These are phyloP conservation scores for Schizosaccharomyces japonicus DNA, from an alignment of 805 yeast species.

Conservation along the genomic window DNA sequence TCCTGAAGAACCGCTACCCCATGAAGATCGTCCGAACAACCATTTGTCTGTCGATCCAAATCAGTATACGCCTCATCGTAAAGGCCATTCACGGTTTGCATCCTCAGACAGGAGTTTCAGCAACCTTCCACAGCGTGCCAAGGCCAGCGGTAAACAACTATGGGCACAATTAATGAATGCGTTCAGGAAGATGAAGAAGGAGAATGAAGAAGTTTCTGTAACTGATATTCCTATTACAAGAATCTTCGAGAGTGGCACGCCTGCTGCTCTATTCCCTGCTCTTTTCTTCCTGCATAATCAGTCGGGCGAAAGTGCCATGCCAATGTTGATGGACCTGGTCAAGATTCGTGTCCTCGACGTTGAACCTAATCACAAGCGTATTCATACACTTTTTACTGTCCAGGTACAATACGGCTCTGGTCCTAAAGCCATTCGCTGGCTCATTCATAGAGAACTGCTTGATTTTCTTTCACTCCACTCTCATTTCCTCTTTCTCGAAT, in stretches of 20 bases:
- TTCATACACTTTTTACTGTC: slow-evolving; percentile 30
- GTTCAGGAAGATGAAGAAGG: not conserved
- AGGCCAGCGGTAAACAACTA: not conserved
- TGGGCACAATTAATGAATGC: not conserved
- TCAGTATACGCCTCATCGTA: too few relatives aligned
- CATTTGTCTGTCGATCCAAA: too few relatives aligned
- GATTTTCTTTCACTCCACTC: slow-evolving; percentile 55
- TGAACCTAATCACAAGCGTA: slow-evolving; percentile 17
- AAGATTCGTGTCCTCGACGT: slow-evolving; percentile 31
- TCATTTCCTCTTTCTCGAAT: slow-evolving; percentile 30
- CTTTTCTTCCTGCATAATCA: slow-evolving; percentile 58
- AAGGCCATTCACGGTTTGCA: too few relatives aligned
- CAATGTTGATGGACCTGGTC: slow-evolving; percentile 50
- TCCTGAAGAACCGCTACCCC: too few relatives aligned
- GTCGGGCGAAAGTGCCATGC: slow-evolving; percentile 34
- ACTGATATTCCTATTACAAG: slow-evolving; percentile 18
- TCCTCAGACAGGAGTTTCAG: too few relatives aligned
- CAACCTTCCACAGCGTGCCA: too few relatives aligned
- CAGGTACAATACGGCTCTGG: slow-evolving; percentile 83
- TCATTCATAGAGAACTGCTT: slow-evolving; percentile 42
- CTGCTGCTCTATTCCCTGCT: slow-evolving; percentile 52
- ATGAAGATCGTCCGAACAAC: too few relatives aligned
- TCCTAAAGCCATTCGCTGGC: slow-evolving; percentile 54
- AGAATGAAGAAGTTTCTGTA: not conserved
- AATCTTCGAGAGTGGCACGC: slow-evolving; percentile 39